Base-by-base conservation (phyloP, 2,329 filamentous ascomycete species). In the Cryphonectria nitschkei region DNA sequence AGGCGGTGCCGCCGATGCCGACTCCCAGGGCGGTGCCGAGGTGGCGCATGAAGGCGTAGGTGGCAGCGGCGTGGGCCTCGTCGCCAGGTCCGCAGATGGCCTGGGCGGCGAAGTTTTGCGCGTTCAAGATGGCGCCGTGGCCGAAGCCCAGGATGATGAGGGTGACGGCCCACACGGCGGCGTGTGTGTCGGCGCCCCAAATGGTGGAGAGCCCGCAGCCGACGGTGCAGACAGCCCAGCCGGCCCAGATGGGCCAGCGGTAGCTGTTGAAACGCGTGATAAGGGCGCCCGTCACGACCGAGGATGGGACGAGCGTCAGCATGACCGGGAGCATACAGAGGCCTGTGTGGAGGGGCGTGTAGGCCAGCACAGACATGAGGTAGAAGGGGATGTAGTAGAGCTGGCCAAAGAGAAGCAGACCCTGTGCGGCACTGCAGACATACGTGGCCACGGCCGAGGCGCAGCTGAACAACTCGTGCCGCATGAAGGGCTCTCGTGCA, bases 11-110 rank as follows among this genome's bases (percentile, higher is more conserved):
- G 56, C 81, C 78, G 46, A 84, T 75, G 61, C 81, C 82, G 22
- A 83, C 79, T 43, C 82, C 82, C n/a, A 83, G 73, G 2, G 81
- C 78, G 77, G 81, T 81, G 69, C 82, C 82, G 65, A 83, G 76
- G 29, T 80, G 80, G 7, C 82, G 79, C 72, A 80, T 75, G 65
- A 83, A 84, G 22, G 77, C 78, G 70, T 82, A 83, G 78, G 82
- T 83, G 67, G 80, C 78, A 0, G 80, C 79, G 0, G 82, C 82
- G 11, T 77, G 76, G 0, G 76, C 81, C 67, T 81, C 81, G 61
- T 83, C 79, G 19, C 78, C 79, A 2, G 76, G 75, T 29, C 73
- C 71, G 74, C 79, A 80, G 68, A 80, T 78, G 9, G 81, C 81
- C 73, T 83, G 81, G 43, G 80, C 76, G 26, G 80, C 81, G 62